These are phyloP conservation scores for Sphaerobolus stellatus DNA, from an alignment of 1,284 basidiomycete genomes.

Conservation along the genomic window DNA sequence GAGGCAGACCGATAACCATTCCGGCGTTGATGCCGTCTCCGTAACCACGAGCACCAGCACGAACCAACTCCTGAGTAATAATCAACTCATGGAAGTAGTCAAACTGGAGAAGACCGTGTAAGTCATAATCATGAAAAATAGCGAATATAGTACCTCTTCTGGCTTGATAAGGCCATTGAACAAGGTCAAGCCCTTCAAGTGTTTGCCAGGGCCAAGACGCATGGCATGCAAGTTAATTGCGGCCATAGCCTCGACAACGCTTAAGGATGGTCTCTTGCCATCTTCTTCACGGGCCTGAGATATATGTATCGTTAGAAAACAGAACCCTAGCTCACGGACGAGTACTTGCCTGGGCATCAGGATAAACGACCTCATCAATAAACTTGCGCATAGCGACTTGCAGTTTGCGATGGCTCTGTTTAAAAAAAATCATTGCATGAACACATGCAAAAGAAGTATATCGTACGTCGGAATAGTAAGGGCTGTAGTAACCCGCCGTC, in stretches of 20 bases:
- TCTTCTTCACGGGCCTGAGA: constrained; percentile 67
- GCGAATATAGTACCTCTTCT: constrained; percentile 52
- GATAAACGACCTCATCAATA: constrained; percentile 48
- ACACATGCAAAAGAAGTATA: neutral
- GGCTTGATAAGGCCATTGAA: constrained; percentile 83
- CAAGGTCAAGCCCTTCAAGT: constrained; percentile 78
- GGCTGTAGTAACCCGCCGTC: constrained; percentile 27
- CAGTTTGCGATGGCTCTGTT: constrained; percentile 41
- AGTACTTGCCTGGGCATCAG: constrained; percentile 31
- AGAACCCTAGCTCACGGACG: neutral
- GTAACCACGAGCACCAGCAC: constrained; percentile 80
- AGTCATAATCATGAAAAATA: neutral
- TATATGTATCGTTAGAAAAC: neutral
- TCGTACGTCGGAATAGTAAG: constrained; percentile 45
- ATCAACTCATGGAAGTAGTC: constrained; percentile 88
- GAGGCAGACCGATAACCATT: constrained; percentile 78
- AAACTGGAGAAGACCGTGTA: constrained; percentile 35
- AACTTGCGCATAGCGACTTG: constrained; percentile 50
- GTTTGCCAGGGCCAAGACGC: constrained; percentile 85
- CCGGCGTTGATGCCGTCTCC: constrained; percentile 77
- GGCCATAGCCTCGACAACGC: constrained; percentile 71
- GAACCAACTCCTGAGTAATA: constrained; percentile 82
- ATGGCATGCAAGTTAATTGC: constrained; percentile 79
- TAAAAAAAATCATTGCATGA: neutral
- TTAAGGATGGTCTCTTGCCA: constrained; percentile 68